These are phyloP conservation scores for Podospora sp. DNA, from an alignment of 495 filamentous ascomycete genomes.

Conservation along the genomic window DNA sequence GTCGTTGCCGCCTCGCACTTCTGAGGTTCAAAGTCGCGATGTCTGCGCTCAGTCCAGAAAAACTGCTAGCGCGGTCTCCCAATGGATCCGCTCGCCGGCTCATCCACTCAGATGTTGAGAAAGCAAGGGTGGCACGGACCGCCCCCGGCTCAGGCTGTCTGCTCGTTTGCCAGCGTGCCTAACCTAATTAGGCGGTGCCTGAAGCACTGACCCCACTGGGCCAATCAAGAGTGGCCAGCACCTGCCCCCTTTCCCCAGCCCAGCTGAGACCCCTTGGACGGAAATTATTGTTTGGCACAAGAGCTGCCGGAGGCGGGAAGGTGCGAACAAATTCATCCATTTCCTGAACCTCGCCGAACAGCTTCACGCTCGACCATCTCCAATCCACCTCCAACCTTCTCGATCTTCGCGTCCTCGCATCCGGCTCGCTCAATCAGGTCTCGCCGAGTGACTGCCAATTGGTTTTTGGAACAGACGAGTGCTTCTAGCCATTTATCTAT, in stretches of 20 bases:
- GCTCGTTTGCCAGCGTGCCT: slow-evolving; percentile 5
- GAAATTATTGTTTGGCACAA: slow-evolving; percentile 53
- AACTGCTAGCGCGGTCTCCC: slow-evolving; percentile 30
- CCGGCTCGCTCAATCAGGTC: slow-evolving; percentile 21
- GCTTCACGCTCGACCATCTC: slow-evolving; percentile 30
- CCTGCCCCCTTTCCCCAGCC: slow-evolving; percentile 49
- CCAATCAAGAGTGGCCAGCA: slow-evolving; percentile 45
- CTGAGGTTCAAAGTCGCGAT: background rate
- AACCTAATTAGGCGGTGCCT: slow-evolving; percentile 34
- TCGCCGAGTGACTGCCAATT: slow-evolving; percentile 29
- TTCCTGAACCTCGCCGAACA: slow-evolving; percentile 26
- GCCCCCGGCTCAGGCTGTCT: slow-evolving; percentile 20
- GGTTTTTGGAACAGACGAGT: slow-evolving; percentile 49
- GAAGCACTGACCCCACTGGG: slow-evolving; percentile 38
- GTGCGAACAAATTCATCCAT: slow-evolving; percentile 34
- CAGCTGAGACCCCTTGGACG: slow-evolving; percentile 41
- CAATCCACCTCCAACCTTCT: slow-evolving; percentile 18
- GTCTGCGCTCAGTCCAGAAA: slow-evolving; percentile 27
- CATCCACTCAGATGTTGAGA: slow-evolving; percentile 20
- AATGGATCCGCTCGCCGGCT: slow-evolving; percentile 17
- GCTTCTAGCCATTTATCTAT: slow-evolving; percentile 28
- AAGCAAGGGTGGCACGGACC: slow-evolving; percentile 36
- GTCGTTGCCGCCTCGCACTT: slow-evolving; percentile 1
- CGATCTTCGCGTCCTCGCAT: slow-evolving; percentile 8
- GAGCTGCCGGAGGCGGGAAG: slow-evolving; percentile 41